Evolutionary conservation across 164 flowering plant genomes (phyloP), one percentile per base, ranked within the genome.

Genomic region (Cinnamomum chago): DNA sequence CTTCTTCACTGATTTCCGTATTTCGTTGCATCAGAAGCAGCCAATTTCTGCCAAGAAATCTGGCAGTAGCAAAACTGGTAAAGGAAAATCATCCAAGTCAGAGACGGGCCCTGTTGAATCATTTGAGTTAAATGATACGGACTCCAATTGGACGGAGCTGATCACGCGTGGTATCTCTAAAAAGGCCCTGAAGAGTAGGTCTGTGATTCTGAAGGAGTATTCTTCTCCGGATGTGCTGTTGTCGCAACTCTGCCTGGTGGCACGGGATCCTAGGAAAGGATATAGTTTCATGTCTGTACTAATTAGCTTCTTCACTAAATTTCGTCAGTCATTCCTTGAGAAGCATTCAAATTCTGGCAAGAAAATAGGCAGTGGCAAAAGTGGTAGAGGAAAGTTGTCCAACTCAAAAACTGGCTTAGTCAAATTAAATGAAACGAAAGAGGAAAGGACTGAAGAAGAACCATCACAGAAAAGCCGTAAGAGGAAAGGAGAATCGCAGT

Each of bases 1-100:
- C 25, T 89, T 83, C 75, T 89, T 93, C 75, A 76, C 87, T 25
- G 83, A 84, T 25, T 85, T 84, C 67, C 81, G 96, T 78, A 81
- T 87, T 72, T 84, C 79, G 15, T 67, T 80, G 51, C 69, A 70
- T 74, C n/a, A 70, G 33, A 80, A 84, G 20, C 40, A 27, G 22
- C 67, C 75, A n/a, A 18, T 55, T 72, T 68, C 75, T 20, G 30
- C 62, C 65, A 79, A 75, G 71, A 40, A 76, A 70, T 27, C 35
- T 33, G 58, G 70, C 72, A 73, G 79, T 17, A 30, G 68, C 64
- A 70, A 74, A 52, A 50, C 62, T 28, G 75, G 27, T 60, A 55
- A 51, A 25, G 51, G 62, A 76, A 65, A 64, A 68, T 67, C 80
- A 68, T 58, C 78, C 62, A 67, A 64, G 18, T 25, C 58, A 22